A percentile compares a stretch with the other conserved stretches of the same genome.
phyloP scores from a whole-genome alignment of 768 basidiomycete genomes.

The Fistulinella prunicolor region DNA sequence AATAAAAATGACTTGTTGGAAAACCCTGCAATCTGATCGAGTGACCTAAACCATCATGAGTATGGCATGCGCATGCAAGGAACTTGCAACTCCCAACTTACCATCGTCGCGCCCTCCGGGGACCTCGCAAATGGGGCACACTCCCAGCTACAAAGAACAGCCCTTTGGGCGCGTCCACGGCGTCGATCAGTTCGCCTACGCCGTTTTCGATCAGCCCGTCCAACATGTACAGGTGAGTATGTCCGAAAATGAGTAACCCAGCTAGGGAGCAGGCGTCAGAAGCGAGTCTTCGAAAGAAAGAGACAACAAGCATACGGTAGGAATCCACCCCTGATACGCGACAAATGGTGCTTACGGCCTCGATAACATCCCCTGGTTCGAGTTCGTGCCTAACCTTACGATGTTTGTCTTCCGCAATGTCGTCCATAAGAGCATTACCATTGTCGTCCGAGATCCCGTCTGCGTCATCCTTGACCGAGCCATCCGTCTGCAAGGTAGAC shows the following conservation, averaged over 20 bases:
- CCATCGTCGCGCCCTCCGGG: slow-evolving; percentile 83
- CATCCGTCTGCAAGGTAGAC: slow-evolving; percentile 38
- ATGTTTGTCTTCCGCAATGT: slow-evolving; percentile 85
- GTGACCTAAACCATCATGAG: slow-evolving; percentile 50
- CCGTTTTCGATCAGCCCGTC: slow-evolving; percentile 86
- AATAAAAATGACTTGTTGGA: slow-evolving; percentile 86
- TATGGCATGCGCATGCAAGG: background rate
- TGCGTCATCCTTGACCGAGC: slow-evolving; percentile 13
- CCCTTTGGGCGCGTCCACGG: slow-evolving; percentile 76
- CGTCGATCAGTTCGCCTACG: slow-evolving; percentile 87
- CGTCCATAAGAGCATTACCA: slow-evolving; percentile 58
- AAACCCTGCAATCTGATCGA: slow-evolving; percentile 72
- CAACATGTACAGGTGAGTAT: slow-evolving; percentile 82
- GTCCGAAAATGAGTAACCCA: slow-evolving; percentile 84
- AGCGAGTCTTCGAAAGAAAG: background rate
- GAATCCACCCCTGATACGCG: slow-evolving; percentile 90
- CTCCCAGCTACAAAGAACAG: slow-evolving; percentile 85
- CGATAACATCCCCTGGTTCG: slow-evolving; percentile 87
- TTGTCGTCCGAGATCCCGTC: slow-evolving; percentile 16
- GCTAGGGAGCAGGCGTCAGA: slow-evolving; percentile 36
- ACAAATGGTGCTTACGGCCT: slow-evolving; percentile 82
- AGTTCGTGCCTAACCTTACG: slow-evolving; percentile 82
- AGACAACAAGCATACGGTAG: slow-evolving; percentile 55
- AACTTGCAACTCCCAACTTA: slow-evolving; percentile 31
- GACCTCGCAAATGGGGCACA: slow-evolving; percentile 73